Evolutionary conservation across 495 filamentous ascomycete genomes (phyloP).

Genomic region (Chaetomium tenue): DNA sequence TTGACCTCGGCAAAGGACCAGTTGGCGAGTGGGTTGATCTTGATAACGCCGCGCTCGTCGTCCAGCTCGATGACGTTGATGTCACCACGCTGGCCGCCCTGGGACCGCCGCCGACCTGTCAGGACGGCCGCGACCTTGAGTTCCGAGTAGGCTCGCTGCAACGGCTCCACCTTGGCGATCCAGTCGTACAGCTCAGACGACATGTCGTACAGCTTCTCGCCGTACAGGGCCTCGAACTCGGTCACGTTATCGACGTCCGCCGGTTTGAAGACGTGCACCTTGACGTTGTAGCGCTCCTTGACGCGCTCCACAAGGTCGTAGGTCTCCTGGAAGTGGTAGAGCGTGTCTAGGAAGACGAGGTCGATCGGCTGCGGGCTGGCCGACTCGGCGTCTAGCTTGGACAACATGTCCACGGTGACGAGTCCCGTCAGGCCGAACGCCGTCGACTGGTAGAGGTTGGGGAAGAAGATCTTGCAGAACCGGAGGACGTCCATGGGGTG

Average conservation of each 20-base stretch:
- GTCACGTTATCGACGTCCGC: conserved; percentile 62
- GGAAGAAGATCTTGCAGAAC: conserved; percentile 89
- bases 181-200: conserved; percentile 92
- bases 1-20: conserved; percentile 91
- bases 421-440: conserved; percentile 94
- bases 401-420: conserved; percentile 92
- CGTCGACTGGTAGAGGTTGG: conserved; percentile 92
- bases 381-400: conserved; percentile 70
- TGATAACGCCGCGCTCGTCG: conserved; percentile 81
- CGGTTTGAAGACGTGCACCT: conserved; percentile 86
- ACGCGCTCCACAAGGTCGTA: conserved; percentile 77
- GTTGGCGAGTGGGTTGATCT: conserved; percentile 97
- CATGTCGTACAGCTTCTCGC: conserved; percentile 78
- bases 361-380: conserved; percentile 66
- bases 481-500: conserved; percentile 75
- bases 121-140: conserved; percentile 87
- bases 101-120: conserved; percentile 88
- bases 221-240: conserved; percentile 79
- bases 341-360: conserved; percentile 94
- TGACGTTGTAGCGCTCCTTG: conserved; percentile 68
- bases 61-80: conserved; percentile 90
- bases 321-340: conserved; percentile 94
- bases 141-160: conserved; percentile 85
- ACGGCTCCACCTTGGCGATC: conserved; percentile 95
- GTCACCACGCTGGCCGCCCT: conserved; percentile 88